A percentile compares a stretch with the other conserved stretches of the same genome.
phyloP scores from a whole-genome alignment of 2,329 filamentous ascomycete species.

The Ceratocystiopsis brevicomis region DNA sequence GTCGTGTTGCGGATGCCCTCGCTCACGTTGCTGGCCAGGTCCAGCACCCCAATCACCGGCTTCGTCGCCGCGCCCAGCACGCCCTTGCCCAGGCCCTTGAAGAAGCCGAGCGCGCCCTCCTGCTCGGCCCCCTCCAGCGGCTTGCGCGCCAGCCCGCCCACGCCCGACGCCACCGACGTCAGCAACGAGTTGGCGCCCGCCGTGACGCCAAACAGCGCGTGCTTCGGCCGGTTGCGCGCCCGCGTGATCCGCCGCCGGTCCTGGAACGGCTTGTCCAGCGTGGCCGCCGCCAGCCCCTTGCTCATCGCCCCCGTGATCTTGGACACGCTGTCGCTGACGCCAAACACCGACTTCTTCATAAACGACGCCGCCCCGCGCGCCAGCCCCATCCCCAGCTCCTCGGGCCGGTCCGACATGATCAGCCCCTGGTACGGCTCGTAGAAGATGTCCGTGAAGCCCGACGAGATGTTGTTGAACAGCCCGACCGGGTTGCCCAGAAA shows the following conservation, averaged over 20 bases:
- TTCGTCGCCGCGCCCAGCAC: slow-evolving; percentile 90
- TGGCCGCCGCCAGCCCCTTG: slow-evolving; percentile 87
- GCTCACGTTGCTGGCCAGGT: slow-evolving; percentile 89
- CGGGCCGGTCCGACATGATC: slow-evolving; percentile 86
- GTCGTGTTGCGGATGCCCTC: slow-evolving; percentile 98
- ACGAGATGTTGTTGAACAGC: slow-evolving; percentile 94
- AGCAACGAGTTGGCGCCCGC: slow-evolving; percentile 90
- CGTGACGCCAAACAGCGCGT: slow-evolving; percentile 89
- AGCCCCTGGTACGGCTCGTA: slow-evolving; percentile 96
- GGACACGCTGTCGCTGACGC: slow-evolving; percentile 89
- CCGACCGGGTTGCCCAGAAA: slow-evolving; percentile 96
- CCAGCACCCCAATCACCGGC: slow-evolving; percentile 87
- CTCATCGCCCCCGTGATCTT: slow-evolving; percentile 96
- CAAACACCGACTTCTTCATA: slow-evolving; percentile 96
- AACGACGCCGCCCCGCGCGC: slow-evolving; percentile 94
- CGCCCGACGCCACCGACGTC: slow-evolving; percentile 78
- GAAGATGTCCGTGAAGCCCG: slow-evolving; percentile 92
- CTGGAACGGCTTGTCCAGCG: slow-evolving; percentile 96
- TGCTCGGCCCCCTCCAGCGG: slow-evolving; percentile 91
- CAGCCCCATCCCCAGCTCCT: slow-evolving; percentile 86
- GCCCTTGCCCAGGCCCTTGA: slow-evolving; percentile 95
- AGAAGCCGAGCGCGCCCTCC: slow-evolving; percentile 82
- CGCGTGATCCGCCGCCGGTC: slow-evolving; percentile 86
- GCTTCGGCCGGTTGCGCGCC: slow-evolving; percentile 85
- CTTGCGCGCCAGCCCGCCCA: slow-evolving; percentile 82